These are phyloP conservation scores for Sicyos baderoa DNA, from an alignment of 306 rosid genomes.

Conservation along the genomic window DNA sequence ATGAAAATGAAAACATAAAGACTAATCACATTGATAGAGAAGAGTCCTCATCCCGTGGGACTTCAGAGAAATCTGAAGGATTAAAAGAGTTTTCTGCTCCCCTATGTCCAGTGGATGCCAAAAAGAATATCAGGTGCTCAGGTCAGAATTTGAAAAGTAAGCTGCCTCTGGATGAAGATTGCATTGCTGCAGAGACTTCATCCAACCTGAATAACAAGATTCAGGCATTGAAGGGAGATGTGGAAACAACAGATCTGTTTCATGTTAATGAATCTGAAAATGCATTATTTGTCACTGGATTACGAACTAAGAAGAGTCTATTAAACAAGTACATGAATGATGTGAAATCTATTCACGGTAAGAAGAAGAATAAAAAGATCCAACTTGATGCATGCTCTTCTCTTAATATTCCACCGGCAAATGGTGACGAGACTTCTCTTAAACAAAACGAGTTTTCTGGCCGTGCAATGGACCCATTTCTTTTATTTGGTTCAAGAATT, in stretches of 20 bases:
- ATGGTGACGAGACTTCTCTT: slow-evolving; percentile 29
- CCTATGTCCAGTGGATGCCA: slow-evolving; percentile 41
- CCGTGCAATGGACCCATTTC: slow-evolving; percentile 33
- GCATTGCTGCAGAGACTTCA: slow-evolving; percentile 28
- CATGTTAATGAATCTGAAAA: slow-evolving; percentile 29
- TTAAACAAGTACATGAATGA: slow-evolving; percentile 38
- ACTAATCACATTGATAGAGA: slow-evolving; percentile 24
- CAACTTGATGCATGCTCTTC: slow-evolving; percentile 33
- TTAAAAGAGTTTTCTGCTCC: slow-evolving; percentile 28
- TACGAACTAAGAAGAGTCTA: slow-evolving; percentile 33
- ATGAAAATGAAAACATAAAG: slow-evolving; percentile 46
- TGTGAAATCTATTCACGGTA: slow-evolving; percentile 32
- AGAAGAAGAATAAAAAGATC: slow-evolving; percentile 57
- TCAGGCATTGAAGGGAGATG: slow-evolving; percentile 31
- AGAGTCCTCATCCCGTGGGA: slow-evolving; percentile 38
- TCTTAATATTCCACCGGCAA: slow-evolving; percentile 31
- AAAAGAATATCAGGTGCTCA: slow-evolving; percentile 30
- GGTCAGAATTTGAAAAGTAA: slow-evolving; percentile 59
- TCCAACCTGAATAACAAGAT: slow-evolving; percentile 29
- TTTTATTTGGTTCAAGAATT: slow-evolving; percentile 25
- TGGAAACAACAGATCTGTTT: slow-evolving; percentile 26
- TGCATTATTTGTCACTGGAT: slow-evolving; percentile 25
- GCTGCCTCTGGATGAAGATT: slow-evolving; percentile 40
- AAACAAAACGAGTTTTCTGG: slow-evolving; percentile 30
- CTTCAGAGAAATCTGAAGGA: slow-evolving; percentile 36